These are phyloP conservation scores for Spinacia oleracea DNA, from an alignment of 179 eudicot genomes.

Conservation along the genomic window DNA sequence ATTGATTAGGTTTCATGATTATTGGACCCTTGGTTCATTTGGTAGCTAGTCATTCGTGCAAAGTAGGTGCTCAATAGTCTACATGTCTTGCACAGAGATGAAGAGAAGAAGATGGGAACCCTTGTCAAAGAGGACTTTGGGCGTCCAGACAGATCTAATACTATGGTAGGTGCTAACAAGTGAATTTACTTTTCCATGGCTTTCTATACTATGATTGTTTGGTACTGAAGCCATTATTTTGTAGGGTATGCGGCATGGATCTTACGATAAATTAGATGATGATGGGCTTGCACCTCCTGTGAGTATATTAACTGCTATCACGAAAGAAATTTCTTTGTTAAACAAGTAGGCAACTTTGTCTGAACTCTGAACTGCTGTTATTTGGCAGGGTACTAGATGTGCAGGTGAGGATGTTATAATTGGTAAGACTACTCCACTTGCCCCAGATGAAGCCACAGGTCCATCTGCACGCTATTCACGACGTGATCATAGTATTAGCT, in stretches of 20 bases:
- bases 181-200: not conserved
- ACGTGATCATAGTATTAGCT: conserved; percentile 84
- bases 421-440: conserved; percentile 82
- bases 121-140: conserved; percentile 89
- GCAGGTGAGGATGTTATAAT: conserved; percentile 95
- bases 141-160: conserved; percentile 82
- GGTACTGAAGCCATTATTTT: conserved; percentile 16
- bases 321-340: not conserved
- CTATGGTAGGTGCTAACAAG: conserved; percentile 50
- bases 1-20: not conserved
- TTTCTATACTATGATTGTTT: conserved; percentile 9
- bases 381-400: conserved; percentile 70
- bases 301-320: conserved; percentile 31
- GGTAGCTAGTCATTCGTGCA: not conserved
- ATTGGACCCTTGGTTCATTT: not conserved
- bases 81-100: conserved; percentile 51
- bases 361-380: conserved; percentile 14
- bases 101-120: conserved; percentile 96
- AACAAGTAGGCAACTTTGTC: not conserved
- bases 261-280: conserved; percentile 83
- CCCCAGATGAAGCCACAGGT: conserved; percentile 75
- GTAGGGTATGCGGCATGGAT: conserved; percentile 90
- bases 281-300: conserved; percentile 97
- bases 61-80: conserved; percentile 7
- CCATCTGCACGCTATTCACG: conserved; percentile 73